Evolutionary conservation across 2,329 filamentous ascomycete genomes (phyloP), one percentile per base, ranked within the genome.

Genomic region (Dactylonectria estremocensis): DNA sequence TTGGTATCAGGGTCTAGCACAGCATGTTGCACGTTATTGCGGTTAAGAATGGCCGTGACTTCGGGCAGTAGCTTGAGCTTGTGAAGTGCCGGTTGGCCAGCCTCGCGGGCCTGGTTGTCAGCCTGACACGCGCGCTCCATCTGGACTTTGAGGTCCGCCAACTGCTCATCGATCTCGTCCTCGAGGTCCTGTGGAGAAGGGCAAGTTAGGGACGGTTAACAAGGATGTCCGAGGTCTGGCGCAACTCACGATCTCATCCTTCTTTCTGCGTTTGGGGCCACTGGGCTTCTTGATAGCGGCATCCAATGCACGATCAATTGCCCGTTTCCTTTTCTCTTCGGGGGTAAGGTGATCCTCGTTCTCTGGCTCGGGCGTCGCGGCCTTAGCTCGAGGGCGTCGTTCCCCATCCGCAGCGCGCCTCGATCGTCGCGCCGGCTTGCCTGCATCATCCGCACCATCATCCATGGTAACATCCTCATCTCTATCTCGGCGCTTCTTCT

Each of bases 1-100:
- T 98, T 98, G 78, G 93, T 97, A 77, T 99, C 96, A 0, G 95
- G 95, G 73, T 98, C 95, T 46, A 98, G 90, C 56, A 98, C 91
- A 33, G 93, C 92, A 73, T 94, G 88, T 77, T 93, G 93, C 31
- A 95, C 90, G 61, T 93, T 94, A 81, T 95, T 97, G 76, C 95
- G 93, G 80, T 97, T 98, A 67, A 99, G 88, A 20, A 98, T 87
- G 49, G 91, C 90, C 53, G 95, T 91, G 14, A 99, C 96, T 79
- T 97, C 92, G 1, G 95, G 95, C 16, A 99, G 90, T 73, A 99
- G 92, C 83, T 95, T 95, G 52, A 99, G 89, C 84, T 99, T 99
- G 83, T 97, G 92, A 67, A 95, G 90, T 33, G 96, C 96, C 1
- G 95, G 94, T 77, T 94, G 87, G 72, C 92, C 91, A 57, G 91